Evolutionary conservation across 1,139 yeast genomes (phyloP), one percentile per base, ranked within the genome.

Genomic region (Pichia sp.): DNA sequence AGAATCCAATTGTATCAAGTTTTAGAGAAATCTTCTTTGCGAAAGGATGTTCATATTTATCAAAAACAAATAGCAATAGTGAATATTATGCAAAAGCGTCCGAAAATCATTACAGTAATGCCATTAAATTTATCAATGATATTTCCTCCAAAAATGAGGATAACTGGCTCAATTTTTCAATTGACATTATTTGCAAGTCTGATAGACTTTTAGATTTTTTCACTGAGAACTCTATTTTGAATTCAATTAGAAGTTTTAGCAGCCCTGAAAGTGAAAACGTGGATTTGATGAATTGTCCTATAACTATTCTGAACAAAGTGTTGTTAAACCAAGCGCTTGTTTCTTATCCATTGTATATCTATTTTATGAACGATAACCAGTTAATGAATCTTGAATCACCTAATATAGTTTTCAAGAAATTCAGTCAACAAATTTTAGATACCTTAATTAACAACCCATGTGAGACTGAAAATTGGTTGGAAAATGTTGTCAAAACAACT

Each of bases 311-410:
- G 9, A 39, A 41, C 27, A 40, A 39, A 37, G 39, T 42, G 5
- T 58, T 66, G 33, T 51, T 68, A 39, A 70, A 66, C 38, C 66
- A 71, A 42, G 66, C 68, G 49, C 54, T 69, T 3, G 68, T 65
- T 52, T 64, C 64, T 44, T 69, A 65, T 45, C 58, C 68, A 9
- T 60, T 63, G 5, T 54, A 61, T 1, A 40, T 64, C 5, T 55
- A 60, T 44, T 66, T 52, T 38, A 66, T 55, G 45, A 56, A 55
- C 40, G 60, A 35, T 16, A 47, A 57, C 1, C 64, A 62, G 32
- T 48, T 62, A 38, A 46, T 53, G 3, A 51, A 55, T 1, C 44
- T 69, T 8, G 68, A 71, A 3, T 60, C 65, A 37, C 75, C 74
- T 1, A 66, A 58, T 44, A 53, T 51, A 6, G 60, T 68, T 33